Percentiles rank a stretch among this genome's conserved stretches.
These are phyloP conservation scores for Cucurbita argyrosperma DNA, from an alignment of 306 rosid genomes.

Conservation along the genomic window DNA sequence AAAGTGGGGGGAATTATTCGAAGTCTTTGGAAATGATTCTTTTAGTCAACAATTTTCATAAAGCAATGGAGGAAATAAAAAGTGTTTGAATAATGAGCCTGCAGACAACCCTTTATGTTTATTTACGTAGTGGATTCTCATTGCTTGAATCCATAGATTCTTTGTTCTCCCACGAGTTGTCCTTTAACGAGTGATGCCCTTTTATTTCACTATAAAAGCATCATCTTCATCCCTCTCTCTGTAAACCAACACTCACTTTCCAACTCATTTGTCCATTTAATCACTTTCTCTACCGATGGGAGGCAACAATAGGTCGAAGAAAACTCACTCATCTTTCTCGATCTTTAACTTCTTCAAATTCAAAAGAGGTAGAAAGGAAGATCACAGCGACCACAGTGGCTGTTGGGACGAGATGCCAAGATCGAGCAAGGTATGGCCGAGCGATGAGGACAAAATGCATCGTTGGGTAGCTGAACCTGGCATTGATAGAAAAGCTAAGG, in stretches of 20 bases:
- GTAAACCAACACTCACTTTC: background rate
- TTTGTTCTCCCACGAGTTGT: background rate
- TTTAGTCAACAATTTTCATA: background rate
- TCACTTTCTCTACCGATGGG: background rate
- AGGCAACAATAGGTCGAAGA: background rate
- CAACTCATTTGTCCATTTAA: background rate
- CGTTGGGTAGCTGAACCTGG: background rate
- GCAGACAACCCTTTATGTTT: no score
- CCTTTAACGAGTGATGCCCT: background rate
- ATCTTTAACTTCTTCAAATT: conserved; percentile 44
- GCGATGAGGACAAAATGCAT: background rate
- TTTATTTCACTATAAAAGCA: background rate
- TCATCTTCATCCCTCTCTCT: background rate
- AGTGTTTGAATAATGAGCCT: background rate
- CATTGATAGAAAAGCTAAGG: background rate
- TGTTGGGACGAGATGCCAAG: conserved; percentile 21
- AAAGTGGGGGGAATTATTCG: background rate
- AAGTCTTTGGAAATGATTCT: no score
- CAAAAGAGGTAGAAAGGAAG: conserved; percentile 11
- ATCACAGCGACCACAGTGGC: background rate
- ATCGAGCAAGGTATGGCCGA: conserved; percentile 39
- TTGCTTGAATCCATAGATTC: background rate
- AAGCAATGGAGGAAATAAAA: background rate
- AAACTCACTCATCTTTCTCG: conserved; percentile 21
- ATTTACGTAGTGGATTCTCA: background rate